Evolutionary conservation across 2,329 filamentous ascomycete species (phyloP).

Genomic region (Chaetomiaceae sp.): DNA sequence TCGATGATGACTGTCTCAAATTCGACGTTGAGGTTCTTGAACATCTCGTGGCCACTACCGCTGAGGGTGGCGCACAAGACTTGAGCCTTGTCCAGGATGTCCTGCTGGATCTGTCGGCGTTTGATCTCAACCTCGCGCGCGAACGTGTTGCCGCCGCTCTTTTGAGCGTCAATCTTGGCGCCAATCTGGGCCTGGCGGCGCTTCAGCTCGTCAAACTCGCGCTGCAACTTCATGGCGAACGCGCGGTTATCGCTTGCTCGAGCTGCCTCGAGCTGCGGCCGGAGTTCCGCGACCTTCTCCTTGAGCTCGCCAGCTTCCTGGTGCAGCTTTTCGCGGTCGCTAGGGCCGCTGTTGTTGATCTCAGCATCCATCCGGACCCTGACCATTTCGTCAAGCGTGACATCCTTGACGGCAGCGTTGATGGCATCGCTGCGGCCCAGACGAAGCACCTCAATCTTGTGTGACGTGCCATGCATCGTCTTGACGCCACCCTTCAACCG

Average conservation of each 20-base stretch:
- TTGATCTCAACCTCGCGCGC: constrained; percentile 82
- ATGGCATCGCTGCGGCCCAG: constrained; percentile 89
- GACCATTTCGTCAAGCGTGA: constrained; percentile 89
- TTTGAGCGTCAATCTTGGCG: constrained; percentile 76
- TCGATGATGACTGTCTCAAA: constrained; percentile 99
- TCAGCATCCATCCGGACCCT: constrained; percentile 62
- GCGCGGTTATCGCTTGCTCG: constrained; percentile 48
- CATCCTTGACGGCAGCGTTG: constrained; percentile 80
- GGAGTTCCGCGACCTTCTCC: constrained; percentile 63
- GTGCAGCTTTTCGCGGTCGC: constrained; percentile 53
- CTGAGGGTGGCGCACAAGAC: constrained; percentile 93
- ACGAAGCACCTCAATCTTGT: constrained; percentile 81
- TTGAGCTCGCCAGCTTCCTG: constrained; percentile 67
- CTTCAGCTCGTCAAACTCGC: constrained; percentile 72
- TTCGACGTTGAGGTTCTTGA: constrained; percentile 87
- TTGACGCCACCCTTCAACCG: constrained; percentile 84
- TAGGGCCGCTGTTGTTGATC: constrained; percentile 50
- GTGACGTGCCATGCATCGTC: constrained; percentile 62
- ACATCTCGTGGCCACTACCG: constrained; percentile 95
- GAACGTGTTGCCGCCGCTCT: constrained; percentile 76
- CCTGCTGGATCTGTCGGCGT: constrained; percentile 77
- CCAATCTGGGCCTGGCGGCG: constrained; percentile 65
- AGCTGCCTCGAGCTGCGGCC: constrained; percentile 63
- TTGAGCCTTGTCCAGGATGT: constrained; percentile 84
- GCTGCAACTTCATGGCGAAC: constrained; percentile 53